A percentile compares a stretch with the other conserved stretches of the same genome.
Evolutionary conservation across 306 rosid genomes (phyloP).

Genomic region (Castanea crenata): DNA sequence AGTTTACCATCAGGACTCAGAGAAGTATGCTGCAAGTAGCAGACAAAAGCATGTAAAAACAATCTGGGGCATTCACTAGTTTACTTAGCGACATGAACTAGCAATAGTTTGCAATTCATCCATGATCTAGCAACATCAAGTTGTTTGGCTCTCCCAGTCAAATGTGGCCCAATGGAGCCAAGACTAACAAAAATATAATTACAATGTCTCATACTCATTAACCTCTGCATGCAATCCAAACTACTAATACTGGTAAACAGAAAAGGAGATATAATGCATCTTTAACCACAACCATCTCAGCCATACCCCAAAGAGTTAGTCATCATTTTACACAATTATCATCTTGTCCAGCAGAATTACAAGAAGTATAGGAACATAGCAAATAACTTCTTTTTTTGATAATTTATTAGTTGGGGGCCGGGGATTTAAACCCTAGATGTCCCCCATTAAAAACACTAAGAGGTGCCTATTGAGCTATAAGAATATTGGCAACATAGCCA

Average conservation of each 20-base stretch:
- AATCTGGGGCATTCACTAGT: not conserved
- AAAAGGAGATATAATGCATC: not conserved
- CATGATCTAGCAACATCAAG: not conserved
- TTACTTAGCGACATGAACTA: not conserved
- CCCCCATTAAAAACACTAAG: too few relatives aligned
- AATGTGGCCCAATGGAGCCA: not conserved
- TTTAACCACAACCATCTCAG: not conserved
- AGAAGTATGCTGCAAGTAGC: conserved; percentile 68
- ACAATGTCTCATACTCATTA: not conserved
- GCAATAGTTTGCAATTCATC: not conserved
- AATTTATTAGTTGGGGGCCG: too few relatives aligned
- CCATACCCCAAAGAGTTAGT: not conserved
- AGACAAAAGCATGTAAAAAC: not conserved
- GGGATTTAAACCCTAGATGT: too few relatives aligned
- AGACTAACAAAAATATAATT: not conserved
- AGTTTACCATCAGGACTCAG: conserved; percentile 79
- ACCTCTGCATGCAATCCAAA: not conserved
- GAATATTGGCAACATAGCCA: not conserved
- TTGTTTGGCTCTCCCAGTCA: not conserved
- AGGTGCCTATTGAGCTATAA: too few relatives aligned
- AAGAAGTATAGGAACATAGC: not conserved
- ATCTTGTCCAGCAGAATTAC: not conserved
- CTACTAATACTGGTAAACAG: not conserved
- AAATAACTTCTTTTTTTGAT: not conserved
- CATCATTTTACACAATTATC: not conserved